Base-by-base conservation (phyloP, 257 asterid species). In the Solanum peruvianum region DNA sequence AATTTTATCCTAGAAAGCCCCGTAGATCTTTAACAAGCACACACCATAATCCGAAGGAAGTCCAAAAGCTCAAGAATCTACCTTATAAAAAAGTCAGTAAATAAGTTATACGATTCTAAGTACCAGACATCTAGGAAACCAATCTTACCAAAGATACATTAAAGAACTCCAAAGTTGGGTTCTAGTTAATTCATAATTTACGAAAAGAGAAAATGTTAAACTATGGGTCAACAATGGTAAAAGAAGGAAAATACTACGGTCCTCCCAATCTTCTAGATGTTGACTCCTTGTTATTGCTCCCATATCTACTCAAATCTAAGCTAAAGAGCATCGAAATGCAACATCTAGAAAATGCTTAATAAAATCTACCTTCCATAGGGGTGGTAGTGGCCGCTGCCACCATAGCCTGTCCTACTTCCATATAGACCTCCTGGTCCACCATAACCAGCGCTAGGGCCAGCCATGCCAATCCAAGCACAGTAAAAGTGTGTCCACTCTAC, bases 351-450 rank as follows among this genome's bases (percentile, higher is more conserved):
- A 77, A 78, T 77, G 64, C 84, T 91, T 92, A 91, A 42, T 72
- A 93, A 89, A 87, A 92, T 92, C 98, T 96, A 96, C 91, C 98
- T 92, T 88, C 93, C 91, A 85, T 95, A 96, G 82, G 99, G 99
- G 91, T 96, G 98, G 89, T 95, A 96, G 41, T 98, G 98, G 91
- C 98, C 93, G 90, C 95, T 85, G 89, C 97, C 95, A 91, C 99
- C 92, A 94, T 96, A 95, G 87, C 98, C 97, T 88, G 98, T 90
- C 92, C 98, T 96, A 92, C 97, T 94, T 85, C 98, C 99, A 89
- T 96, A 96, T 87, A 93, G 23, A 31, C 98, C 98, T 87, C 95
- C 98, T 86, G 93, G 88, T 89, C 98, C 95, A 64, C 96, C 94
- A 90, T 92, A 93, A 90, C 96, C 90, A 83, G 93, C 93, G 82